phyloP scores from a whole-genome alignment of 1,284 basidiomycete species.

The Kwoniella shivajii region DNA sequence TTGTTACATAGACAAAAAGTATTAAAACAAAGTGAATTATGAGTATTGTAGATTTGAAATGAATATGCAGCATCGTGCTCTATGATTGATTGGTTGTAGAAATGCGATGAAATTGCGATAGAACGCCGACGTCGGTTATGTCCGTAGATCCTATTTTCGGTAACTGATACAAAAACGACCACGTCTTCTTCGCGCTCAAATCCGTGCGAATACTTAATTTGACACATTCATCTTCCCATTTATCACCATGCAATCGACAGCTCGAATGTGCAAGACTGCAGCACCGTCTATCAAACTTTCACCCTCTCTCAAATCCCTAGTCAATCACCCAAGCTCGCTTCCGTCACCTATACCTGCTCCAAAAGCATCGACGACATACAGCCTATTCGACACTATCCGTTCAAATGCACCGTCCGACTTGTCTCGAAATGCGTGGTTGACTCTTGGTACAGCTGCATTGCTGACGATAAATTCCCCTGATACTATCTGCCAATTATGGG shows the following conservation, averaged over 20 bases:
- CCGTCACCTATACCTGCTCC: constrained; percentile 42
- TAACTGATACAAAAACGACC: too few relatives aligned
- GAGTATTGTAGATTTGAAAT: not conserved
- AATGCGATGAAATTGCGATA: too few relatives aligned
- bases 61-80: too few relatives aligned
- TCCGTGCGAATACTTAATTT: too few relatives aligned
- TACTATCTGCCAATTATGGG: constrained; percentile 41
- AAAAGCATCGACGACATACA: constrained; percentile 7
- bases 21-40: too few relatives aligned
- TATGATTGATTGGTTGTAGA: too few relatives aligned
- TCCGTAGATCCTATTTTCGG: too few relatives aligned
- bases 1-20: not conserved
- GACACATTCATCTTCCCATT: not conserved
- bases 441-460: constrained; percentile 41
- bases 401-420: constrained; percentile 12
- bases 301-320: constrained; percentile 46
- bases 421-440: constrained; percentile 33
- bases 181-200: too few relatives aligned
- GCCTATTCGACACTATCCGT: constrained; percentile 40
- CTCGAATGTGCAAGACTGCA: not conserved
- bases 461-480: constrained; percentile 51
- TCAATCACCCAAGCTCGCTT: constrained; percentile 35
- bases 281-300: constrained; percentile 38
- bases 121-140: too few relatives aligned
- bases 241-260: constrained; percentile 3